Conservation (phyloP, 352 stramenopile species). For the Phytophthora pistaciae region DNA sequence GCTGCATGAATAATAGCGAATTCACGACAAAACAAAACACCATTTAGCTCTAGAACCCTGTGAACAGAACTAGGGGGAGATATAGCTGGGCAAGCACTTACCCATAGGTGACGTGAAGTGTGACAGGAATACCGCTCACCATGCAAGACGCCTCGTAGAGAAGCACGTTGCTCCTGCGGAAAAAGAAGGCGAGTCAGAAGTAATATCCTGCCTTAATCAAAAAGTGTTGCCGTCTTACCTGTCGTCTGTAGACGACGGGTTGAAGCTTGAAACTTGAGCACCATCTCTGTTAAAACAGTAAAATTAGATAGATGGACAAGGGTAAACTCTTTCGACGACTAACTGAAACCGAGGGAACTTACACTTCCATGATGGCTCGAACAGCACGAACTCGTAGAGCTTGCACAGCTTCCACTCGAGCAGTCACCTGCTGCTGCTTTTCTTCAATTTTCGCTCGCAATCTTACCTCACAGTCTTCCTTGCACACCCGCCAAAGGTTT, state of each 20-base stretch:
- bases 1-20: slow-evolving; percentile 24
- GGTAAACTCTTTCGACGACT: background rate
- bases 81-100: slow-evolving; percentile 26
- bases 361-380: slow-evolving; percentile 70
- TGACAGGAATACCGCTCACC: slow-evolving; percentile 73
- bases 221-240: slow-evolving; percentile 28
- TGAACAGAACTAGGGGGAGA: background rate
- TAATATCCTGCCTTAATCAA: slow-evolving; percentile 1
- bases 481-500: slow-evolving; percentile 65
- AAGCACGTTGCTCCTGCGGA: slow-evolving; percentile 68
- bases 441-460: slow-evolving; percentile 82
- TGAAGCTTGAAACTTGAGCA: slow-evolving; percentile 58
- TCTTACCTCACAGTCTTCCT: slow-evolving; percentile 61
- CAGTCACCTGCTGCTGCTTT: slow-evolving; percentile 77
- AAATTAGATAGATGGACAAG: background rate
- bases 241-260: slow-evolving; percentile 36
- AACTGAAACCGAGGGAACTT: slow-evolving; percentile 29
- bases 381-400: slow-evolving; percentile 67
- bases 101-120: slow-evolving; percentile 82
- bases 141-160: slow-evolving; percentile 86
- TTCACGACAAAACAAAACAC: background rate
- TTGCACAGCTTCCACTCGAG: slow-evolving; percentile 68
- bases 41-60: background rate
- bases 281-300: slow-evolving; percentile 37
- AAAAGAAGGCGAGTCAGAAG: background rate